Evolutionary conservation across 1,284 basidiomycete species (phyloP).

Genomic region (Meira nashicola): DNA sequence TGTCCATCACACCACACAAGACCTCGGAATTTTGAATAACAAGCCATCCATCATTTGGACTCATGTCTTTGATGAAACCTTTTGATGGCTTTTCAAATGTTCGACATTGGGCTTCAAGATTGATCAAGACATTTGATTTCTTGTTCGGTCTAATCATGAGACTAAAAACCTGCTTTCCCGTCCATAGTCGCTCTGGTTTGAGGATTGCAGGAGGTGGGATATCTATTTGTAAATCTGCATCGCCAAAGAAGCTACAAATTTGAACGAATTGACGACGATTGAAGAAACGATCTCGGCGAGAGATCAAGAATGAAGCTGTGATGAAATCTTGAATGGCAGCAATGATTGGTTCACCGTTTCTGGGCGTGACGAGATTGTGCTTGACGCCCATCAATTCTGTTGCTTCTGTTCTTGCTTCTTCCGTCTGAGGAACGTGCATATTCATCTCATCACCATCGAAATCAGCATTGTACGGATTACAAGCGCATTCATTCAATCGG

Average conservation of each 20-base stretch:
- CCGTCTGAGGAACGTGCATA: conserved; percentile 93
- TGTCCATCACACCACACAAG: conserved; percentile 99
- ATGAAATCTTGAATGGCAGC: conserved; percentile 52
- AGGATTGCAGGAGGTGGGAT: conserved; percentile 90
- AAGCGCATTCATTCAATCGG: conserved; percentile 97
- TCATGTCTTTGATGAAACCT: conserved; percentile 68
- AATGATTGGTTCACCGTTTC: conserved; percentile 50
- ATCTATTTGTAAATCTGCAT: conserved; percentile 87
- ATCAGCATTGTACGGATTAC: conserved; percentile 98
- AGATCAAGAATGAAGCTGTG: conserved; percentile 79
- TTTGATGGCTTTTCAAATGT: conserved; percentile 77
- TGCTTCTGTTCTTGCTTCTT: conserved; percentile 96
- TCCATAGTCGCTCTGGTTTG: conserved; percentile 92
- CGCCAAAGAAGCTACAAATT: conserved; percentile 89
- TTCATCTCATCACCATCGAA: conserved; percentile 99
- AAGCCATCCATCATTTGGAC: conserved; percentile 95
- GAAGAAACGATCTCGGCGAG: conserved; percentile 86
- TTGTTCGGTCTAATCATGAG: conserved; percentile 93
- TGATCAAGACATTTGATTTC: conserved; percentile 68
- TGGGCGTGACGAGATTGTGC: conserved; percentile 78
- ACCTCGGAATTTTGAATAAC: conserved; percentile 97
- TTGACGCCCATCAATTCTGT: conserved; percentile 97
- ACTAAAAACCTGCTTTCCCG: conserved; percentile 96
- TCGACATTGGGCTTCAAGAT: conserved; percentile 93
- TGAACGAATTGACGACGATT: conserved; percentile 93